Base-by-base conservation (phyloP, 2,329 filamentous ascomycete species). In the Nemania sp. region DNA sequence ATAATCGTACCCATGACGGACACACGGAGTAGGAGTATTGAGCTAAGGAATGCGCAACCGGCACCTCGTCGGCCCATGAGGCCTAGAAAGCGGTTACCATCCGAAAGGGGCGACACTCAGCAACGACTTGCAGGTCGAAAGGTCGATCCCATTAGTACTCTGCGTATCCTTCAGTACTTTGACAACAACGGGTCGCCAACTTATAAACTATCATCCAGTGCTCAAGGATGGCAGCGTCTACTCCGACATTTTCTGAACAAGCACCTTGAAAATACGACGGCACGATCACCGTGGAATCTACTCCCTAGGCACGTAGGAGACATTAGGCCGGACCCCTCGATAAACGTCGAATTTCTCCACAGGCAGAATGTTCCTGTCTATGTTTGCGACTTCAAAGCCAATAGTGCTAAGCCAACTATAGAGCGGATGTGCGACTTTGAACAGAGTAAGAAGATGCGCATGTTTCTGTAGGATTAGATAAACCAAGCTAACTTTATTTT, bases 141-240 rank as follows among this genome's bases (percentile, higher is more conserved):
- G 0, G 28, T 59, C 34, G 49, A 52, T 17, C 49, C 49, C 2
- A 34, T 45, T 12, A 52, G 49, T 26, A 45, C 49, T n/a, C 24
- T 44, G 2, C 49, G 41, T 7, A 52, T 52, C n/a, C 24, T 52
- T 14, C 31, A 44, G 26, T 31, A 45, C 23, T 52, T 52, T 20
- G 41, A 39, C 24, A 19, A 39, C 19, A 28, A 28, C 6, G 26
- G 17, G 23, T 8, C 49, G 3, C 30, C 49, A 4, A 14, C 19
- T 17, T 40, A 44, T 15, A 36, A 39, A 30, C 33, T 45, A 31
- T 45, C 49, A 26, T 20, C 14, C 5, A 44, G 40, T 14, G 33
- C 40, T 8, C 22, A 39, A 22, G 49, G 49, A 5, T 52, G 49
- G 49, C 31, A 39, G 12, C 15, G 24, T 24, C 23, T 52, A 12